A percentile compares a stretch with the other conserved stretches of the same genome.
Evolutionary conservation across 805 yeast species (phyloP).

Genomic region (Teunomyces cretensis): DNA sequence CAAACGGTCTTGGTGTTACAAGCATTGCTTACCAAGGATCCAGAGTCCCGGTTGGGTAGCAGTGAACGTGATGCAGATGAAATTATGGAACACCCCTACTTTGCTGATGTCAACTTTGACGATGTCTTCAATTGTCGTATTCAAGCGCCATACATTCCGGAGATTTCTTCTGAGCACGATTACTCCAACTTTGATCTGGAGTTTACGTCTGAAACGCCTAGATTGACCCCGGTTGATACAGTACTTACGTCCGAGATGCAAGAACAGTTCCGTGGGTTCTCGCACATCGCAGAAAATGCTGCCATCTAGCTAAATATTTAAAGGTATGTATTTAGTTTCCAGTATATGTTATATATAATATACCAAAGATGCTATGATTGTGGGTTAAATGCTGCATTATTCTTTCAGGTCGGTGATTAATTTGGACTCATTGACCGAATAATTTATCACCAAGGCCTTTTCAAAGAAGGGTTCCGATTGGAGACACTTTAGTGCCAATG

Average conservation of each 20-base stretch:
- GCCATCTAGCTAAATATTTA: constrained; percentile 21
- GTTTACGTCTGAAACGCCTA: constrained; percentile 91
- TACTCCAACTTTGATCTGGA: constrained; percentile 92
- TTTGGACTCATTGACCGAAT: constrained; percentile 27
- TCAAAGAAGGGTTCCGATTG: constrained; percentile 54
- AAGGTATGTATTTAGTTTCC: not conserved
- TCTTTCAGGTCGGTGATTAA: constrained; percentile 14
- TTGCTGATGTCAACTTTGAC: constrained; percentile 85
- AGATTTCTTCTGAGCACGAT: constrained; percentile 82
- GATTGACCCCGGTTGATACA: constrained; percentile 91
- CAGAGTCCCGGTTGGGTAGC: constrained; percentile 77
- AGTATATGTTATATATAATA: not conserved
- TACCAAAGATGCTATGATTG: not conserved
- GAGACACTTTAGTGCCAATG: constrained; percentile 47
- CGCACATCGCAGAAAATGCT: constrained; percentile 72
- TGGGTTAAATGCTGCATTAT: not conserved
- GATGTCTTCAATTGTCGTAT: constrained; percentile 71
- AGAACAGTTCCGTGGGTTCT: constrained; percentile 96
- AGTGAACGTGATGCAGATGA: constrained; percentile 89
- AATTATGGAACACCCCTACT: constrained; percentile 94
- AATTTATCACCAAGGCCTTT: constrained; percentile 47
- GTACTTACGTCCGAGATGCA: constrained; percentile 83
- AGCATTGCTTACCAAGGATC: constrained; percentile 87
- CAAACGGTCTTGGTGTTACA: constrained; percentile 94
- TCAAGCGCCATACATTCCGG: constrained; percentile 89